Base-by-base conservation (phyloP, 1,139 yeast genomes). In the Candida freyschussii region DNA sequence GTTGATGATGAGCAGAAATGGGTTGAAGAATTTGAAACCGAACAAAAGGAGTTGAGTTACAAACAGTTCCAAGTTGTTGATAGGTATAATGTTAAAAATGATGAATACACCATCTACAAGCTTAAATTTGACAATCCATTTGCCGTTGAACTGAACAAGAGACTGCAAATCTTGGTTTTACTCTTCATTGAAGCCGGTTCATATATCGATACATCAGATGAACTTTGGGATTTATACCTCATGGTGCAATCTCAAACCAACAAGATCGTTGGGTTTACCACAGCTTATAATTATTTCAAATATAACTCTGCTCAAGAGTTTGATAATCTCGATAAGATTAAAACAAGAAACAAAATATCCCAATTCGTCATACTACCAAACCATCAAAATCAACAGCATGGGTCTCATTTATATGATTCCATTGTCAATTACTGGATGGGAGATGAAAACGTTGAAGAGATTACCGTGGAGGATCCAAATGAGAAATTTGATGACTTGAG, bases 171-270 rank as follows among this genome's bases (percentile, higher is more conserved):
- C 3, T 72, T 91, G 47, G 84, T 85, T 15, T 62, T 89, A 28
- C 63, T 91, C 15, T 87, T 81, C 60, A 91, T 91, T 49, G 99
- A 91, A 56, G 97, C 95, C 0, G 98, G 96, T 1, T 78, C 94
- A 2, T 85, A 75, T 50, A 86, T 93, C 41, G 96, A 89, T 52
- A 67, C 69, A 24, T 59, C 60, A 2, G 97, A 91, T 56, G 69
- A 71, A 13, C 67, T 74, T 17, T 91, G 98, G 98, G 70, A 74
- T 48, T 41, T 74, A 16, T 69, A 62, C 54, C 30, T 69, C 44
- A 30, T 68, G 8, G 45, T 57, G 21, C 50, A 55, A 21, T 38
- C 41, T 11, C 39, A 34, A 5, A 53, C 59, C 1, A 56, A 50
- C 16, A 54, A 53, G 16, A 68, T 91, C 37, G 73, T 79, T 22